Evolutionary conservation across 2,329 filamentous ascomycete genomes (phyloP).

Genomic region (Calonectria henricotiae): DNA sequence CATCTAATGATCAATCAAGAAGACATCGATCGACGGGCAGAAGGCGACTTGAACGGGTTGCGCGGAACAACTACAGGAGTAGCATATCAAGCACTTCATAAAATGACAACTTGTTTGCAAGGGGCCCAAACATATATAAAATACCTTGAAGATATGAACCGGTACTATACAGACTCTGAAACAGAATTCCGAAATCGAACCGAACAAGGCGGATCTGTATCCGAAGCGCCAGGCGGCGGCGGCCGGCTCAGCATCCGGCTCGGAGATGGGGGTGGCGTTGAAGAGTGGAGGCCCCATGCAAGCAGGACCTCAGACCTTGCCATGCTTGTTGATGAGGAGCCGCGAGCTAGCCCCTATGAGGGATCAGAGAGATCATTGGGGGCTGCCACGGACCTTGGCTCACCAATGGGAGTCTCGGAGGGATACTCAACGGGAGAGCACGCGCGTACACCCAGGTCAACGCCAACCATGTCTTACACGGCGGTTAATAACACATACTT

Average conservation of each 20-base stretch:
- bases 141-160: slow-evolving; percentile 38
- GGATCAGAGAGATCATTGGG: slow-evolving; percentile 36
- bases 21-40: slow-evolving; percentile 8
- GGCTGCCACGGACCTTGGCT: slow-evolving; percentile 25
- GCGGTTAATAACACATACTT: slow-evolving; percentile 31
- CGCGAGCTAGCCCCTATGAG: slow-evolving; percentile 33
- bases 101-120: slow-evolving; percentile 38
- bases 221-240: slow-evolving; percentile 10
- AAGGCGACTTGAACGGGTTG: slow-evolving; percentile 25
- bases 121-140: slow-evolving; percentile 44
- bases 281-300: slow-evolving; percentile 25
- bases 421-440: slow-evolving; percentile 19
- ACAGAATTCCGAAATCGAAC: slow-evolving; percentile 13
- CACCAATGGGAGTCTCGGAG: slow-evolving; percentile 31
- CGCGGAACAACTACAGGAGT: slow-evolving; percentile 34
- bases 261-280: slow-evolving; percentile 31
- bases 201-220: slow-evolving; percentile 3
- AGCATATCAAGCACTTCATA: slow-evolving; percentile 43
- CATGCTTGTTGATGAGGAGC: slow-evolving; percentile 32
- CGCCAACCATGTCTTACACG: slow-evolving; percentile 38
- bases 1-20: slow-evolving; percentile 39
- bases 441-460: slow-evolving; percentile 28
- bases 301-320: slow-evolving; percentile 21
- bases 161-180: slow-evolving; percentile 39
- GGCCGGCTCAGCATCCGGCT: slow-evolving; percentile 42